phyloP scores from a whole-genome alignment of 352 stramenopile genomes.

The Phytophthora megakarya region DNA sequence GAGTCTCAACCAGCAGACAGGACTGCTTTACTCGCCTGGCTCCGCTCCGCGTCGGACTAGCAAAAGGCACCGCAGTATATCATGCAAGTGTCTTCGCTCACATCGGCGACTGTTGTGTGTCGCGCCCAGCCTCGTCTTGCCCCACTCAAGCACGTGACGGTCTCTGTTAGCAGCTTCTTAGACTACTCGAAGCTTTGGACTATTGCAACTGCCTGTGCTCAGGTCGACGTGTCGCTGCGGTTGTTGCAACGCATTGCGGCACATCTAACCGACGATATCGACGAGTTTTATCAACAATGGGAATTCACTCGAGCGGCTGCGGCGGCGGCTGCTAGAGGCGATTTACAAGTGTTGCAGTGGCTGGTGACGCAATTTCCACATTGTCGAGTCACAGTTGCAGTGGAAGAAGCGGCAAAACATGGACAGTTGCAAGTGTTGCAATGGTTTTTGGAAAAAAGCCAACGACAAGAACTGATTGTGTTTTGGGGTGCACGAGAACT shows the following conservation, averaged over 20 bases:
- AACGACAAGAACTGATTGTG: slow-evolving; percentile 21
- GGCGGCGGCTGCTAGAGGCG: slow-evolving; percentile 20
- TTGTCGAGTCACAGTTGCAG: slow-evolving; percentile 35
- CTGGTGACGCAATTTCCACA: slow-evolving; percentile 23
- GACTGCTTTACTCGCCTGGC: slow-evolving; percentile 14
- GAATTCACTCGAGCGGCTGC: slow-evolving; percentile 34
- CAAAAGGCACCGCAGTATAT: background rate
- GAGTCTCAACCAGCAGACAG: slow-evolving; percentile 37
- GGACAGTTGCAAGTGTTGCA: slow-evolving; percentile 31
- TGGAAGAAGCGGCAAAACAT: slow-evolving; percentile 40
- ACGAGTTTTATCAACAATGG: slow-evolving; percentile 36
- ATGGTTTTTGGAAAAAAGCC: slow-evolving; percentile 29
- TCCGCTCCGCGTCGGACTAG: slow-evolving; percentile 28
- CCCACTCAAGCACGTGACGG: slow-evolving; percentile 35
- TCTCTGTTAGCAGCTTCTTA: slow-evolving; percentile 35
- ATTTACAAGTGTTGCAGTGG: slow-evolving; percentile 32
- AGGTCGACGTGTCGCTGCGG: slow-evolving; percentile 12
- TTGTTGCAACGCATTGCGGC: slow-evolving; percentile 29
- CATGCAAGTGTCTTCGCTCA: slow-evolving; percentile 17
- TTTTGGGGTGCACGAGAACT: slow-evolving; percentile 42
- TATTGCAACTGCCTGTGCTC: slow-evolving; percentile 29
- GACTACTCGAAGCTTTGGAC: slow-evolving; percentile 35
- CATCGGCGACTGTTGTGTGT: slow-evolving; percentile 34
- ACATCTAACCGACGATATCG: slow-evolving; percentile 17
- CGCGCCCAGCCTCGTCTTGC: slow-evolving; percentile 30